phyloP scores from a whole-genome alignment of 1,284 basidiomycete species.

The Peniophora sp. region DNA sequence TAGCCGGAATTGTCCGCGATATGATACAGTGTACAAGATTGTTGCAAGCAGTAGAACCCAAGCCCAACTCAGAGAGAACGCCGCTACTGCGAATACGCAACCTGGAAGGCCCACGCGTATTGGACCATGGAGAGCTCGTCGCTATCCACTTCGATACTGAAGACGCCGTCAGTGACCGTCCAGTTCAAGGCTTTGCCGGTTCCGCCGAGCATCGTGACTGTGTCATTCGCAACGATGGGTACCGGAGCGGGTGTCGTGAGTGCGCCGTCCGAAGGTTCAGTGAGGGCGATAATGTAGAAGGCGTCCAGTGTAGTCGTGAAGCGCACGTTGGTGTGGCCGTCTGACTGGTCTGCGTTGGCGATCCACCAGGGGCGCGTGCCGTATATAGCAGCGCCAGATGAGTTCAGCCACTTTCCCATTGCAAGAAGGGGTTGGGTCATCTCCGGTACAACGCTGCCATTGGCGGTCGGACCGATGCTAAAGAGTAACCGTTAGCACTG shows the following conservation, averaged over 20 bases:
- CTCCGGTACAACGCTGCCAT: slow-evolving; percentile 12
- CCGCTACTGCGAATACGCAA: slow-evolving; percentile 3
- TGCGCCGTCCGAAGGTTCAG: slow-evolving; percentile 23
- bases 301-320: slow-evolving; percentile 42
- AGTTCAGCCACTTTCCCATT: slow-evolving; percentile 25
- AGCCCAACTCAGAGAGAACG: too few species aligned
- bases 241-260: slow-evolving; percentile 34
- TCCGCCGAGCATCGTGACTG: slow-evolving; percentile 30
- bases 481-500: background rate
- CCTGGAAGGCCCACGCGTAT: slow-evolving; percentile 12
- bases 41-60: too few species aligned
- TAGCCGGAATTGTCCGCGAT: too few species aligned
- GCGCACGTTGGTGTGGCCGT: slow-evolving; percentile 20
- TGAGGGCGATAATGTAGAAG: slow-evolving; percentile 44
- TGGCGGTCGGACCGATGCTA: slow-evolving; percentile 19
- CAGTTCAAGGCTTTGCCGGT: slow-evolving; percentile 13
- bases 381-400: slow-evolving; percentile 18
- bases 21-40: too few species aligned
- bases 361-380: slow-evolving; percentile 18
- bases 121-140: slow-evolving; percentile 8
- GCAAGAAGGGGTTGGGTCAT: slow-evolving; percentile 10
- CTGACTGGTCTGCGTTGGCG: slow-evolving; percentile 5
- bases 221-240: slow-evolving; percentile 38
- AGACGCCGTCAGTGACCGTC: slow-evolving; percentile 7
- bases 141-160: slow-evolving; percentile 7